phyloP scores from a whole-genome alignment of 768 basidiomycete species.

The Cytidiella melzeri region DNA sequence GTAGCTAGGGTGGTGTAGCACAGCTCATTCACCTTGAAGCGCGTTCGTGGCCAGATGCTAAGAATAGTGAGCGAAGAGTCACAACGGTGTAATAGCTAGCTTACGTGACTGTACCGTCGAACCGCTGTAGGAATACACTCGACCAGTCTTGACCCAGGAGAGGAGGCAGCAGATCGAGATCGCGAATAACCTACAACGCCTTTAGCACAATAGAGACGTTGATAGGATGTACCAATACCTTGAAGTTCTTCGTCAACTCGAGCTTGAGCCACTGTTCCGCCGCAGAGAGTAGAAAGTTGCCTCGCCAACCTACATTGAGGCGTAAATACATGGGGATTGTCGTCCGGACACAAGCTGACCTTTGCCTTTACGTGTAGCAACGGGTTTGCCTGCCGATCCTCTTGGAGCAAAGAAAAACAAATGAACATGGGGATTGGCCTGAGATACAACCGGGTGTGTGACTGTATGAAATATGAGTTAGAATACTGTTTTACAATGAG shows the following conservation, averaged over 20 bases:
- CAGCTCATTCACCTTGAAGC: conserved; percentile 49
- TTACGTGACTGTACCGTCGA: conserved; percentile 84
- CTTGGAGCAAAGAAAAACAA: conserved; percentile 91
- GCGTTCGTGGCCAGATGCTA: conserved; percentile 83
- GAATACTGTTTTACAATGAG: background rate
- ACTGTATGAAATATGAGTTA: conserved; percentile 38
- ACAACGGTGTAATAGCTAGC: conserved; percentile 21
- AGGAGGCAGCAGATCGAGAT: conserved; percentile 92
- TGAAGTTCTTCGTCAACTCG: conserved; percentile 95
- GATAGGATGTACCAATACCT: conserved; percentile 32
- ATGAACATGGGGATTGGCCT: conserved; percentile 90
- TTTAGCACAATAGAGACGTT: too few relatives aligned
- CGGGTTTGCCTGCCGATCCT: conserved; percentile 87
- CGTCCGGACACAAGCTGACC: conserved; percentile 33
- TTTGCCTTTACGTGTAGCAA: conserved; percentile 91
- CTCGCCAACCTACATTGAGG: conserved; percentile 73
- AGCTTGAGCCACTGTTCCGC: conserved; percentile 94
- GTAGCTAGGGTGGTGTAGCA: background rate
- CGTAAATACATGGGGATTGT: conserved; percentile 1
- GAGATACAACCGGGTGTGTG: conserved; percentile 89
- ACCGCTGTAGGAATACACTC: conserved; percentile 90
- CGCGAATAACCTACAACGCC: conserved; percentile 68
- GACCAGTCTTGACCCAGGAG: conserved; percentile 95
- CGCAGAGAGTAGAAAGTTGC: conserved; percentile 88
- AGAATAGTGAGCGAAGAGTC: background rate